These are phyloP conservation scores for Heliamphora ciliata DNA, from an alignment of 179 eudicot genomes.

Conservation along the genomic window DNA sequence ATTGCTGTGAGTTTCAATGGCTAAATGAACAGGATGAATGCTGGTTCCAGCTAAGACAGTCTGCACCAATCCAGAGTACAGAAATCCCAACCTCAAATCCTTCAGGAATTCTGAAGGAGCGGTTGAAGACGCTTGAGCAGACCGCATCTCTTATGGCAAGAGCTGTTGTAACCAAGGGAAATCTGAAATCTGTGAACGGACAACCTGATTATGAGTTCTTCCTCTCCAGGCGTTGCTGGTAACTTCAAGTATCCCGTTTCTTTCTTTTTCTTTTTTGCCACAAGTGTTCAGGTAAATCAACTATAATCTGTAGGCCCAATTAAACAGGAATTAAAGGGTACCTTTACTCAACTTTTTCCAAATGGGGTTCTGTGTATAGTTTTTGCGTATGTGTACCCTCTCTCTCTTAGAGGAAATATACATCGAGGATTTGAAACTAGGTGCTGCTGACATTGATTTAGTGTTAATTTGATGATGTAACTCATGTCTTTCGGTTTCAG, in stretches of 20 bases:
- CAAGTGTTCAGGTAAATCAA: neutral
- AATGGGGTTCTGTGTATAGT: constrained; percentile 1
- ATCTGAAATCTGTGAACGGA: constrained; percentile 16
- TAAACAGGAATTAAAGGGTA: neutral
- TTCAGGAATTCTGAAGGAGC: constrained; percentile 24
- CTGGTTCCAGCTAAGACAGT: constrained; percentile 28
- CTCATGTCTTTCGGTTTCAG: too few relatives aligned
- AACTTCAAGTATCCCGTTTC: neutral
- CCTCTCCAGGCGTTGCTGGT: constrained; percentile 26
- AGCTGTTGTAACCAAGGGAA: constrained; percentile 24
- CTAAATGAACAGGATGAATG: constrained; percentile 28
- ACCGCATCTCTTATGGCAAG: constrained; percentile 35
- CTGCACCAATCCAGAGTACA: constrained; percentile 6
- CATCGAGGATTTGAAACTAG: neutral
- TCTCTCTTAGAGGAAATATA: neutral
- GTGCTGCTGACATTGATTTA: neutral
- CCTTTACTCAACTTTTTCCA: neutral
- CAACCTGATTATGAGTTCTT: constrained; percentile 40
- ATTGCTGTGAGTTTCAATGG: constrained; percentile 4
- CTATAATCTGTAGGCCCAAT: neutral
- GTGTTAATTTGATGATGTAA: neutral
- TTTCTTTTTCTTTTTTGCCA: neutral
- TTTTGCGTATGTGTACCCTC: neutral
- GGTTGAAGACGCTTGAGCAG: constrained; percentile 32
- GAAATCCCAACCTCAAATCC: constrained; percentile 10